Evolutionary conservation across 2,329 filamentous ascomycete genomes (phyloP), one percentile per base, ranked within the genome.

Genomic region (Colletotrichum truncatum): DNA sequence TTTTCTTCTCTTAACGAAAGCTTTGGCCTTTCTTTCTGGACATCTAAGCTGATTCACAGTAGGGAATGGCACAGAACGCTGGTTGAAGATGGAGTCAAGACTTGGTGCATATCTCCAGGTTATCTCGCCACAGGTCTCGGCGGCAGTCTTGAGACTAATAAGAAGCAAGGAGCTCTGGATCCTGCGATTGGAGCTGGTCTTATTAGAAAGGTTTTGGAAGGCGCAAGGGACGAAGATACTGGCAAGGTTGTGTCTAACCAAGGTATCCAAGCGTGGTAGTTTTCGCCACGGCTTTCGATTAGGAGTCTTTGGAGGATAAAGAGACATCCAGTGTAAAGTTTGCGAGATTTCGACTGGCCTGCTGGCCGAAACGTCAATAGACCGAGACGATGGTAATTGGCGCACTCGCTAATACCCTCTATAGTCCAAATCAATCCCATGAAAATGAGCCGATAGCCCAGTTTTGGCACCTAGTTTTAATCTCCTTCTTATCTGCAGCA

Each of bases 61-160:
- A 51, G 43, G 11, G 43, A 48, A 8, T 59, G 46, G 56, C 45
- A 59, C 26, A 23, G 56, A 25, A 59, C 14, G 12, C 3, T 59
- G n/a, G 9, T 69, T 16, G 72, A 75, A 6, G 80, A 82, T 39
- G 76, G 77, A 0, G 79, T 83, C 2, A 81, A 80, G 64, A 74
- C 78, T 1, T 82, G 74, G 73, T 68, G 70, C 23, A 70, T 82
- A 7, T 75, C 74, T 3, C 81, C 80, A 0, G 81, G 81, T 0
- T 73, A 76, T 38, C 69, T 83, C 16, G 80, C 78, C 0, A 83
- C 80, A 2, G 77, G 77, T 0, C 66, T 82, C 6, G 77, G 75
- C 2, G 75, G 70, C 10, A 48, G 57, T 4, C 49, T 68, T 5
- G 68, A 70, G 5, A 70, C 67, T 43, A 11, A 14, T 18, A 55